Evolutionary conservation across 768 basidiomycete genomes (phyloP), one percentile per base, ranked within the genome.

Genomic region (Nevesoporus exiguus): DNA sequence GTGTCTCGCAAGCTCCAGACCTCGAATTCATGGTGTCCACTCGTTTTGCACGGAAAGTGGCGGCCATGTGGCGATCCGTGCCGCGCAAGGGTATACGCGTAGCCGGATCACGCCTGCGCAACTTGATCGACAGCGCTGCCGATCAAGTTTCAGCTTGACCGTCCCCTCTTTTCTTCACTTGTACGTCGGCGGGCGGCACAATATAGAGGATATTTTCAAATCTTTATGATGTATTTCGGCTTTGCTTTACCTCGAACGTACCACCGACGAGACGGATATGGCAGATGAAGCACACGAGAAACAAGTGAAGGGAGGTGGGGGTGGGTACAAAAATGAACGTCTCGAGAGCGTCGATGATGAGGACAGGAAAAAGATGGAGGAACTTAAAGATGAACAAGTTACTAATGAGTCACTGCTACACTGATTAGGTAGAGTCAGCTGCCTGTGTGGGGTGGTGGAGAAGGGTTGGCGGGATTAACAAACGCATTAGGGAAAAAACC

Each of bases 401-500:
- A 64, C 61, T 61, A 59, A 25, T 51, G 44, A 15, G 15, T 34
- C 48, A 47, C 31, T 58, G 43, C 66, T 67, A 67, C 66, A 58
- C 52, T 61, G 56, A 62, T 64, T 56, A 59, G 24, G 41, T 50
- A 60, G 40, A 41, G 58, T 70, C 61, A 72, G 53, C 65, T 71
- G 57, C 69, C 69, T 13, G 70, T 6, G 44, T 66, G 70, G 42
- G 70, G 69, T 47, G 84, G 75, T n/a, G 83, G 77, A 17, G 83
- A 75, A 39, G 82, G 69, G 45, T 79, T 77, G 55, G 73, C 69
- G 31, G 77, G 78, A 37, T 74, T 72, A 49, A 79, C 60, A 58
- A 81, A 84, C 37, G 76, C 71, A 41, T 70, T 73, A 19, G 75
- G 67, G 62, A 78, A 83, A 61, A 79, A 83, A 24, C 69, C 66